Percentiles rank a stretch among this genome's conserved stretches.
These are phyloP conservation scores for Aplosporella prunicola DNA, from an alignment of 2,329 filamentous ascomycete species.

Conservation along the genomic window DNA sequence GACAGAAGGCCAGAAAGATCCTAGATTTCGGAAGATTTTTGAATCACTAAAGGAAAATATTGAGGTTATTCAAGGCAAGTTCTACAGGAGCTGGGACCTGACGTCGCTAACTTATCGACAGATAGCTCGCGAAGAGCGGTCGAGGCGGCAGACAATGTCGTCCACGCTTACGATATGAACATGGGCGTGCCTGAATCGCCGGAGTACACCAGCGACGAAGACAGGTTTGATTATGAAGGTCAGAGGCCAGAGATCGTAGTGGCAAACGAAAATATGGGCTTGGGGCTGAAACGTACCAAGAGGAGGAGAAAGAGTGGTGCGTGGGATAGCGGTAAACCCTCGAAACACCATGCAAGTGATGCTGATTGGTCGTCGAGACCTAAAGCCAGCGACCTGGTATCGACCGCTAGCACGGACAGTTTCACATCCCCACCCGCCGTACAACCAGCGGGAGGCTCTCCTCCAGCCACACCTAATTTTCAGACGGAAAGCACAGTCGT, in stretches of 20 bases:
- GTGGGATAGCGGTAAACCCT: slow-evolving; percentile 17
- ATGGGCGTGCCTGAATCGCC: slow-evolving; percentile 63
- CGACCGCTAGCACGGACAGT: slow-evolving; percentile 7
- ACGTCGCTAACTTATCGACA: slow-evolving; percentile 20
- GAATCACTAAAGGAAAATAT: slow-evolving; percentile 58
- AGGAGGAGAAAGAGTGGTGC: slow-evolving; percentile 32
- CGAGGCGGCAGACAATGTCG: slow-evolving; percentile 65
- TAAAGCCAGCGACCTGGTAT: slow-evolving; percentile 4
- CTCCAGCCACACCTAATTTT: slow-evolving; percentile 22
- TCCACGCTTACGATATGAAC: slow-evolving; percentile 66
- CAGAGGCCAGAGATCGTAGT: slow-evolving; percentile 37
- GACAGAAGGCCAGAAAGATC: slow-evolving; percentile 44
- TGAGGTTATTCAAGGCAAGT: slow-evolving; percentile 56
- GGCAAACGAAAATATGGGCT: slow-evolving; percentile 32
- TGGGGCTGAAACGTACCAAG: slow-evolving; percentile 34
- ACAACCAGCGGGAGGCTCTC: neutral
- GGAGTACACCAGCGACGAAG: slow-evolving; percentile 31
- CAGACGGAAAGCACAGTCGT: slow-evolving; percentile 32
- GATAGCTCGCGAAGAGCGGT: slow-evolving; percentile 63
- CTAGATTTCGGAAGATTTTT: slow-evolving; percentile 47
- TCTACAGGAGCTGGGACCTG: neutral
- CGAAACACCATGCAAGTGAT: slow-evolving; percentile 15
- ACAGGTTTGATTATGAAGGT: slow-evolving; percentile 21
- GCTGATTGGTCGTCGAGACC: slow-evolving; percentile 1
- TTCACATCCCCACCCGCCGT: neutral